Conservation (phyloP, 306 rosid genomes). For the Corylus americana region DNA sequence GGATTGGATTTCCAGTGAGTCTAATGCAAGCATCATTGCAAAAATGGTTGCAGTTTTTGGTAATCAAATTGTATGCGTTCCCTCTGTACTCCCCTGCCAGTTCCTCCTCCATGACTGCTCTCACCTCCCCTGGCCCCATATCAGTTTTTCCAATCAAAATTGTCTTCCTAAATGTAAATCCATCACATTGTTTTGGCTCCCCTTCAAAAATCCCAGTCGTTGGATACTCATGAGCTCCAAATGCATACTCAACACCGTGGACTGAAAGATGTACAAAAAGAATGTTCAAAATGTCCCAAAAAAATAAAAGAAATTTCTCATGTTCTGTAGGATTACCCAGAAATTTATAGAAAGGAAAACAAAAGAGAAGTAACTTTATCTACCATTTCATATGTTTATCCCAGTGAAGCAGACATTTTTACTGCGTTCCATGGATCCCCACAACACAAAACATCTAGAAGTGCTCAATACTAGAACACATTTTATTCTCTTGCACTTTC, state of each 20-base stretch:
- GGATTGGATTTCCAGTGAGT: slow-evolving; percentile 79
- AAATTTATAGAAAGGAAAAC: background rate
- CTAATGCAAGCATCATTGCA: slow-evolving; percentile 71
- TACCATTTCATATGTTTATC: background rate
- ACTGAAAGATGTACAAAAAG: slow-evolving; percentile 27
- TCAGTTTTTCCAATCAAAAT: slow-evolving; percentile 78
- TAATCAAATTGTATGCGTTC: slow-evolving; percentile 79
- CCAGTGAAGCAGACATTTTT: background rate
- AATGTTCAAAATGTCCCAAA: background rate
- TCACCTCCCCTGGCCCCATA: slow-evolving; percentile 52
- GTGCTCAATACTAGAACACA: background rate
- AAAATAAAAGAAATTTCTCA: background rate
- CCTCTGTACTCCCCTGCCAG: slow-evolving; percentile 69
- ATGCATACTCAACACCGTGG: slow-evolving; percentile 76
- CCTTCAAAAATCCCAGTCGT: slow-evolving; percentile 92
- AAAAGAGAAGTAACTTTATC: background rate
- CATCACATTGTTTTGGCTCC: slow-evolving; percentile 79
- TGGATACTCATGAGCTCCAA: slow-evolving; percentile 80
- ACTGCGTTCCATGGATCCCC: slow-evolving; percentile 1
- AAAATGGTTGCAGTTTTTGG: slow-evolving; percentile 91
- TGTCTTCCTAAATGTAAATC: slow-evolving; percentile 73
- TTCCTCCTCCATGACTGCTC: slow-evolving; percentile 61
- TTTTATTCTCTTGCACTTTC: background rate
- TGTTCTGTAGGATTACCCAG: background rate
- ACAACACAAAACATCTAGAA: background rate